Percentiles rank a stretch among this genome's conserved stretches.
phyloP scores from a whole-genome alignment of 2,329 filamentous ascomycete genomes.

The Phoma sp. region DNA sequence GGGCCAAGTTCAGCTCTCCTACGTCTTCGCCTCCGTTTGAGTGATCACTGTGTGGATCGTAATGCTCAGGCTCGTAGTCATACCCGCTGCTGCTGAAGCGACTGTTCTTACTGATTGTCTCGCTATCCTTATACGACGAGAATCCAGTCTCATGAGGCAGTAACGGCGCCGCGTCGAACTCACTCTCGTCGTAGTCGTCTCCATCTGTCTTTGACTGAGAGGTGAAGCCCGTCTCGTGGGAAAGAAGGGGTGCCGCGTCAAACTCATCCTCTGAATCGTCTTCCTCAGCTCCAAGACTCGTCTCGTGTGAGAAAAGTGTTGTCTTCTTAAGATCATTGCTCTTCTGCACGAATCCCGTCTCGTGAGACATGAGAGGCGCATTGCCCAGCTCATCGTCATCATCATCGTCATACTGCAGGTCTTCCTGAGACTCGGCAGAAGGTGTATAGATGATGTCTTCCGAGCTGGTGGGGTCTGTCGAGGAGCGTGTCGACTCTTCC shows the following conservation, averaged over 20 bases:
- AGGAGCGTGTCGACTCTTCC: slow-evolving; percentile 25
- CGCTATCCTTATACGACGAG: slow-evolving; percentile 22
- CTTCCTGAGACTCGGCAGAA: slow-evolving; percentile 21
- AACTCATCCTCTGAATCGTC: slow-evolving; percentile 13
- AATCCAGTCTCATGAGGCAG: slow-evolving; percentile 46
- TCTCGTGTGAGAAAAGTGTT: slow-evolving; percentile 25
- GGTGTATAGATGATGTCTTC: slow-evolving; percentile 25
- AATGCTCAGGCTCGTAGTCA: slow-evolving; percentile 18
- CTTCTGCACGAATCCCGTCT: slow-evolving; percentile 16
- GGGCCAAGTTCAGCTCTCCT: slow-evolving; percentile 10
- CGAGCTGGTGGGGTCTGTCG: slow-evolving; percentile 29
- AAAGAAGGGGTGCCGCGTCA: slow-evolving; percentile 23
- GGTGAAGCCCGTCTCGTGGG: slow-evolving; percentile 27
- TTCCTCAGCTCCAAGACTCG: slow-evolving; percentile 1
- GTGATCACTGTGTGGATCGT: slow-evolving; percentile 14
- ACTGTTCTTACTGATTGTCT: slow-evolving; percentile 21
- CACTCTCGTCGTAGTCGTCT: slow-evolving; percentile 25
- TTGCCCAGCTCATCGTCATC: slow-evolving; percentile 10
- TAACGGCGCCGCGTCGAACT: slow-evolving; percentile 40
- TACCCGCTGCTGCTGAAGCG: slow-evolving; percentile 16
- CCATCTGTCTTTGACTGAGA: background rate
- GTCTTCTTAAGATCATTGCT: slow-evolving; percentile 17
- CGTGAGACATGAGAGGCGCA: slow-evolving; percentile 29
- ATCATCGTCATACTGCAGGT: slow-evolving; percentile 6
- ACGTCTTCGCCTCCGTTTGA: slow-evolving; percentile 6